Conservation (phyloP, 2,329 filamentous ascomycete genomes). For the Hypoxylon sp. region DNA sequence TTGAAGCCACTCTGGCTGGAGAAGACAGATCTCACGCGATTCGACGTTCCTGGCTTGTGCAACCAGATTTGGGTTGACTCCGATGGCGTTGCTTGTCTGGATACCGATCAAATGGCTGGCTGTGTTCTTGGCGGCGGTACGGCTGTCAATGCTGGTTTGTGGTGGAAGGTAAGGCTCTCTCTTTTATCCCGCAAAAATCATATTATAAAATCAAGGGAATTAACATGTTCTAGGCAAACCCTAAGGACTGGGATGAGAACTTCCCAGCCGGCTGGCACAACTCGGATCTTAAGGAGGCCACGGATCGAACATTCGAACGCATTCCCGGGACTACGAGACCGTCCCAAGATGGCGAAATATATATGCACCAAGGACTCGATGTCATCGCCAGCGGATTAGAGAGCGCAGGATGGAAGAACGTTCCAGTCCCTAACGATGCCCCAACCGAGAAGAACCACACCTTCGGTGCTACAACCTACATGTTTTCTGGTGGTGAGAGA, state of each 20-base stretch:
- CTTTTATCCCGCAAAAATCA: no score
- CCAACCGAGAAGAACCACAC: constrained; percentile 71
- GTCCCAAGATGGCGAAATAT: constrained; percentile 70
- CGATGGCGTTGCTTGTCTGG: constrained; percentile 70
- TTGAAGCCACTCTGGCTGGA: constrained; percentile 64
- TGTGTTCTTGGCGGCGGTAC: constrained; percentile 75
- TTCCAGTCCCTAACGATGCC: constrained; percentile 64
- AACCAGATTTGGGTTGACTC: constrained; percentile 75
- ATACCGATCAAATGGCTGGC: constrained; percentile 77
- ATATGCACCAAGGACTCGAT: constrained; percentile 71
- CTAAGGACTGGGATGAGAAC: constrained; percentile 75
- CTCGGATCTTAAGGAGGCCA: constrained; percentile 65
- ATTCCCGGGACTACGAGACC: constrained; percentile 74
- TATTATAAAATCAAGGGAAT: no score
- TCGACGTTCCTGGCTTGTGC: constrained; percentile 76
- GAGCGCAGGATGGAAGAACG: constrained; percentile 68
- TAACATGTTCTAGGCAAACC: constrained; percentile 58
- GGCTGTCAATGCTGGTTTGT: constrained; percentile 73
- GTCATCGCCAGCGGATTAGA: constrained; percentile 67
- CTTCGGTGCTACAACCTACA: constrained; percentile 70
- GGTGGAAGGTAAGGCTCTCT: constrained; percentile 67
- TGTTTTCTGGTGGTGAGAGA: constrained; percentile 71
- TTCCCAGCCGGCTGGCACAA: constrained; percentile 78
- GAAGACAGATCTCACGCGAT: constrained; percentile 70
- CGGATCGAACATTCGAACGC: constrained; percentile 68